Evolutionary conservation across 2,329 filamentous ascomycete species (phyloP), one percentile per base, ranked within the genome.

Genomic region (Scolecobasidium constrictum): DNA sequence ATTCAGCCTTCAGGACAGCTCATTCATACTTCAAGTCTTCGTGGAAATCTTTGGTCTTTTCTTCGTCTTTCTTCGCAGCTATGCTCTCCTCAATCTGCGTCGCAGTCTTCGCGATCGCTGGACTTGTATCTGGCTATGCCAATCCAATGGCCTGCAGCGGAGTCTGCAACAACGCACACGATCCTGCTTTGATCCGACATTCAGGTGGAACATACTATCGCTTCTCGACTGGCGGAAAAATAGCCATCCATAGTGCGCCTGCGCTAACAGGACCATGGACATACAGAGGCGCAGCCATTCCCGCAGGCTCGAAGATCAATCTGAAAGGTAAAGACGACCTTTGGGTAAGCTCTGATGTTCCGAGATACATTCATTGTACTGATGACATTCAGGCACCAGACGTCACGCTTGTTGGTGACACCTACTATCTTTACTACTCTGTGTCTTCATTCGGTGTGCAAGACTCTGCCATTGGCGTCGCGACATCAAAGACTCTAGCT

Each of bases 391-490:
- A 78, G 77, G 80, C 80, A 2, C 81, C 81, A 0, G 78, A 83
- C 49, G 72, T 79, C 12, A 57, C 63, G 15, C 60, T 72, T 13
- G 65, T 83, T n/a, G 72, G 71, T 47, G 63, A 60, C 42, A 64
- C 65, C 1, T 84, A 81, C 61, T 72, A 81, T 51, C 58, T 77
- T n/a, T 82, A 79, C 67, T 81, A 83, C 58, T 66, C 73, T 2
- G 75, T 81, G n/a, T 77, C 71, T 26, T 64, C 69, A 1, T 81
- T 79, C 48, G 78, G 78, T 1, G 69, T 66, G 0, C 76, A 81
- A 48, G 60, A 67, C 55, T 78, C 73, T 0, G 74, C 74, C 23
- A 81, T 83, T 48, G 79, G 80, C 15, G 58, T 74, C 4, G 72
- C 71, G 2, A 73, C 66, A 0, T 68, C 64, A n/a, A 51, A 50